Percentiles rank a stretch among this genome's conserved stretches.
Evolutionary conservation across 2,329 filamentous ascomycete species (phyloP).

Genomic region (Stagonosporopsis cucurbitacearum): DNA sequence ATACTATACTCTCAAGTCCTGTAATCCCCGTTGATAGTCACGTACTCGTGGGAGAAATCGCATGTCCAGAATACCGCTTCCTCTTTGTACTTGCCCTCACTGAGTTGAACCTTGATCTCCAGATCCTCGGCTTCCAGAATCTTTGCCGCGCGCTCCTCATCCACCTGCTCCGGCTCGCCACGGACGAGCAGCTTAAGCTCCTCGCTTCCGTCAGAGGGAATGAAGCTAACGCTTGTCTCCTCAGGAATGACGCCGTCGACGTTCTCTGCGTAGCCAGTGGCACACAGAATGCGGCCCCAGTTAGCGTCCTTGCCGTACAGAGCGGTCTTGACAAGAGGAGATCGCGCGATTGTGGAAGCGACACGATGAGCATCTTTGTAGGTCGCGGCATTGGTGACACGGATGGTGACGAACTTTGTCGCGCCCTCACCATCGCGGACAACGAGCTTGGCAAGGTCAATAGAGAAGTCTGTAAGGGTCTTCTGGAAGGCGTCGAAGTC

Average conservation of each 20-base stretch:
- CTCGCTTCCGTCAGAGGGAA: conserved; percentile 76
- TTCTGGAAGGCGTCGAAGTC: conserved; percentile 75
- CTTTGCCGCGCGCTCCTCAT: conserved; percentile 77
- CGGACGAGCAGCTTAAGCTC: conserved; percentile 79
- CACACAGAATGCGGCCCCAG: conserved; percentile 96
- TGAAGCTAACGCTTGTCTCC: conserved; percentile 78
- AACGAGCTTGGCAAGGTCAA: conserved; percentile 86
- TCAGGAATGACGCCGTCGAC: conserved; percentile 71
- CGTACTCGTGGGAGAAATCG: conserved; percentile 85
- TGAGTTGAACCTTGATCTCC: conserved; percentile 77
- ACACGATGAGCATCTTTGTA: conserved; percentile 77
- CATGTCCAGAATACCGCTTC: conserved; percentile 83
- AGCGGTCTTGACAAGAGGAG: conserved; percentile 94
- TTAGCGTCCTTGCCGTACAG: conserved; percentile 97
- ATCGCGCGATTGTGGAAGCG: conserved; percentile 86
- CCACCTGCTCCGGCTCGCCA: conserved; percentile 79
- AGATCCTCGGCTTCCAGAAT: conserved; percentile 78
- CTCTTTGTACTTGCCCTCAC: conserved; percentile 65
- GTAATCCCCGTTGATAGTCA: conserved; percentile 73
- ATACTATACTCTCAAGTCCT: conserved; percentile 53
- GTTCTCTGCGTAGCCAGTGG: conserved; percentile 79
- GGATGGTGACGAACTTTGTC: conserved; percentile 96
- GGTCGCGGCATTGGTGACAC: conserved; percentile 74
- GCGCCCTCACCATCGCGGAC: conserved; percentile 96
- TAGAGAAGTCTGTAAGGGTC: conserved; percentile 77